phyloP scores from a whole-genome alignment of 2,329 filamentous ascomycete species.

The Elsinoe fawcettii region DNA sequence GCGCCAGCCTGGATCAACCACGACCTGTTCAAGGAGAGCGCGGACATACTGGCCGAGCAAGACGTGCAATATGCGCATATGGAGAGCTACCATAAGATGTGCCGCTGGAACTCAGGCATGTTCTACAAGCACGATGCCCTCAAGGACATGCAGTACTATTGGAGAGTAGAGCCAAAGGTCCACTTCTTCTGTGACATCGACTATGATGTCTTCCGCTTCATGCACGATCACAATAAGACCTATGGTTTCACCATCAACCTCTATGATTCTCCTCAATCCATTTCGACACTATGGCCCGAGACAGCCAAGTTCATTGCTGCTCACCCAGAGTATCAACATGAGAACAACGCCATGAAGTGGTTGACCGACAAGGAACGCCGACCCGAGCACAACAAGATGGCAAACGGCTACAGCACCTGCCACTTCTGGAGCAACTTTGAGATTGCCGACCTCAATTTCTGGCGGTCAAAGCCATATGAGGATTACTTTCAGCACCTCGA shows the following conservation, averaged over 20 bases:
- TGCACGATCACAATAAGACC: constrained; percentile 97
- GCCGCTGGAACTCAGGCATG: constrained; percentile 94
- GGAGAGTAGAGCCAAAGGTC: constrained; percentile 96
- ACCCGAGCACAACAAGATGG: constrained; percentile 69
- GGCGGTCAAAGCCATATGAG: constrained; percentile 81
- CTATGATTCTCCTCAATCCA: constrained; percentile 82
- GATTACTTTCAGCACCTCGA: constrained; percentile 96
- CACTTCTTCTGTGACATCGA: constrained; percentile 99
- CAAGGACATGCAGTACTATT: constrained; percentile 79
- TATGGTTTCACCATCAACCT: constrained; percentile 90
- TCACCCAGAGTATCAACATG: constrained; percentile 68
- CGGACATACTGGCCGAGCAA: constrained; percentile 71
- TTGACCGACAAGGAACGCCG: constrained; percentile 68
- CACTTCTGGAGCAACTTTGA: constrained; percentile 99
- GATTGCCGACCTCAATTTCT: constrained; percentile 87
- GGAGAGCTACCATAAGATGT: constrained; percentile 97
- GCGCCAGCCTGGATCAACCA: constrained; percentile 86
- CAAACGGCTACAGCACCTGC: constrained; percentile 92
- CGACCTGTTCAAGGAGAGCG: constrained; percentile 77
- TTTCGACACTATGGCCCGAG: constrained; percentile 89
- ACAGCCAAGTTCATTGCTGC: constrained; percentile 76
- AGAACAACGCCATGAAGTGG: constrained; percentile 83
- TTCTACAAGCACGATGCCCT: constrained; percentile 96
- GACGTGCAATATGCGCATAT: constrained; percentile 84
- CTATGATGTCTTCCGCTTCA: constrained; percentile 96